Conservation (phyloP, 139 green algal genomes). For the Limnomonas spitsbergensis region DNA sequence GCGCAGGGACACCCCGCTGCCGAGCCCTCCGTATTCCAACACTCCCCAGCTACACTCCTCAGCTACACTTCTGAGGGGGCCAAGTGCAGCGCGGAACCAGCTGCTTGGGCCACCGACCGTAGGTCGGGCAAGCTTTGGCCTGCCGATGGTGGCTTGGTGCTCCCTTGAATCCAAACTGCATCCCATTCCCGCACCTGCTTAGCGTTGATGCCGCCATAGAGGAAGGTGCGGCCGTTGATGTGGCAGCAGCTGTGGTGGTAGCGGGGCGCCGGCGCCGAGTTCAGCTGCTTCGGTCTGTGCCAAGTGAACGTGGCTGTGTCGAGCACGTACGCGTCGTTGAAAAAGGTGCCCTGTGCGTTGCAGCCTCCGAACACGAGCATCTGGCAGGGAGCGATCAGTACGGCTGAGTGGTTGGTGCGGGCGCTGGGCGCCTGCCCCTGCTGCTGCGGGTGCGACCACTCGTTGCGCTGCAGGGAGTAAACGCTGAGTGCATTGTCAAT, state of each 20-base stretch:
- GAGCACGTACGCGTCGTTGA: not conserved
- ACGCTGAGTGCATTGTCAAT: slow-evolving; percentile 37
- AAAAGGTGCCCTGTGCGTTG: not conserved
- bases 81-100: no score
- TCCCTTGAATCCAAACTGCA: no score
- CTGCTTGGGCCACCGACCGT: no score
- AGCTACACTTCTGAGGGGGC: no score
- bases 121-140: no score
- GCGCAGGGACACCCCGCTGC: no score
- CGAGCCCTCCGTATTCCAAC: no score
- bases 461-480: slow-evolving; percentile 33
- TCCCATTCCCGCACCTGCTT: not conserved
- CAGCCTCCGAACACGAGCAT: slow-evolving; percentile 54
- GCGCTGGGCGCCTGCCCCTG: slow-evolving; percentile 32
- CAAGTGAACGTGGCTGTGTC: slow-evolving; percentile 42
- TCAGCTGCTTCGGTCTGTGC: slow-evolving; percentile 35
- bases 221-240: slow-evolving; percentile 22
- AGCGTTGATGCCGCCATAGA: slow-evolving; percentile 57
- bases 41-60: no score
- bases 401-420: slow-evolving; percentile 43
- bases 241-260: slow-evolving; percentile 49
- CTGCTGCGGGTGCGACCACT: slow-evolving; percentile 27
- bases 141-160: no score
- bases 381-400: slow-evolving; percentile 21
- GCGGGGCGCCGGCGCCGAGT: slow-evolving; percentile 43